Percentiles rank a stretch among this genome's conserved stretches.
phyloP scores from a whole-genome alignment of 2,329 filamentous ascomycete species.

The Exophiala calicioides region DNA sequence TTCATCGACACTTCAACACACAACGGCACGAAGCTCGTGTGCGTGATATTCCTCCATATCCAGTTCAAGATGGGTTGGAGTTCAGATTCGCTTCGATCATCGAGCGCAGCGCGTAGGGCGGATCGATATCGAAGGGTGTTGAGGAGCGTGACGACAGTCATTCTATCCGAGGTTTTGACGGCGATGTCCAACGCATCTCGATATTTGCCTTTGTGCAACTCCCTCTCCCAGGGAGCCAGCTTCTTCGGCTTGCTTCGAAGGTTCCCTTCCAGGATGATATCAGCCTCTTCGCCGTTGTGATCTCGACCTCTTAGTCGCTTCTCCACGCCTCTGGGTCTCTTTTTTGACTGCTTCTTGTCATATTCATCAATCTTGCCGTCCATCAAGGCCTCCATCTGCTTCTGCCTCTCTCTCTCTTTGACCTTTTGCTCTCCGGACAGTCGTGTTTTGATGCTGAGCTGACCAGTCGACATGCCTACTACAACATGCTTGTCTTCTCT shows the following conservation, averaged over 20 bases:
- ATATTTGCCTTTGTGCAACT: constrained; percentile 77
- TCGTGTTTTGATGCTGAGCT: constrained; percentile 88
- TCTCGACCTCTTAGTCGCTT: constrained; percentile 70
- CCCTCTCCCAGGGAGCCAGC: constrained; percentile 75
- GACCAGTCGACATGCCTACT: constrained; percentile 90
- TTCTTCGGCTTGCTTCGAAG: constrained; percentile 64
- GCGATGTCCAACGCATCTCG: constrained; percentile 76
- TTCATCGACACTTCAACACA: constrained; percentile 82
- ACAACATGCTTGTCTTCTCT: constrained; percentile 88
- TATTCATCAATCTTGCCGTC: constrained; percentile 76
- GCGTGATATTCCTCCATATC: constrained; percentile 76
- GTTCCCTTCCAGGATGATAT: constrained; percentile 82
- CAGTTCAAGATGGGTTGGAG: constrained; percentile 82
- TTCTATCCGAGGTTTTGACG: constrained; percentile 61
- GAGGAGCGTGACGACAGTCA: constrained; percentile 72
- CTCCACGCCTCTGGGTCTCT: constrained; percentile 60
- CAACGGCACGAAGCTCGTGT: constrained; percentile 73
- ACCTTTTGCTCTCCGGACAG: constrained; percentile 79
- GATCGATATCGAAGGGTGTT: constrained; percentile 84
- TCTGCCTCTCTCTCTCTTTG: constrained; percentile 72
- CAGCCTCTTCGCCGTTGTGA: constrained; percentile 77
- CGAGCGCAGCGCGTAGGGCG: constrained; percentile 76
- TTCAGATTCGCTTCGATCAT: constrained; percentile 75
- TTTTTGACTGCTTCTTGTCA: constrained; percentile 68
- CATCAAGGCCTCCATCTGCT: constrained; percentile 80